Conservation (phyloP, 495 filamentous ascomycete genomes). For the Hypoxylon intermedium region DNA sequence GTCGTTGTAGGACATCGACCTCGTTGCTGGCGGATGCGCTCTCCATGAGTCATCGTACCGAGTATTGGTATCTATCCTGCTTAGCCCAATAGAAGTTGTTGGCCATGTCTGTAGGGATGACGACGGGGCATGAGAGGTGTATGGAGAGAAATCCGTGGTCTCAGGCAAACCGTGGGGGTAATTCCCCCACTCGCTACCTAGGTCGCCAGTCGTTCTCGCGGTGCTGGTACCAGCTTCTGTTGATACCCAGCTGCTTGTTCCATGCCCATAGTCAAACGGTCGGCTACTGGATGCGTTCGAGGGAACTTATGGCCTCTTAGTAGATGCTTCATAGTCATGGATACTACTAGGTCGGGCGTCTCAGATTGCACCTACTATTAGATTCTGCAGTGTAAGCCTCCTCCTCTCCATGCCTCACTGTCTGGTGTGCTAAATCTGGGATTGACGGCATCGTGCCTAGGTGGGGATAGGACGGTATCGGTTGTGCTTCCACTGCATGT, state of each 20-base stretch:
- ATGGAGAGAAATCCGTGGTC: constrained; percentile 50
- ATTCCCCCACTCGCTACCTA: constrained; percentile 48
- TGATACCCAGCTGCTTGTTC: constrained; percentile 53
- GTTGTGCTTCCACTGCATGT: constrained; percentile 52
- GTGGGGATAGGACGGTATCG: constrained; percentile 52
- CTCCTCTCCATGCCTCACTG: constrained; percentile 49
- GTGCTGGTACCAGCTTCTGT: constrained; percentile 47
- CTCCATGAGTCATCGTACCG: constrained; percentile 44
- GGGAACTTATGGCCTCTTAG: constrained; percentile 48
- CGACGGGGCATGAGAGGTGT: constrained; percentile 47
- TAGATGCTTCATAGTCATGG: constrained; percentile 10
- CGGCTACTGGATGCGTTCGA: constrained; percentile 43
- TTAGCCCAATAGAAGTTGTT: constrained; percentile 22
- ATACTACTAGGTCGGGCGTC: not conserved
- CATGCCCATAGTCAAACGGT: constrained; percentile 50
- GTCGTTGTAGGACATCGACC: constrained; percentile 55
- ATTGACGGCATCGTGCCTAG: constrained; percentile 55
- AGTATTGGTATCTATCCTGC: constrained; percentile 19
- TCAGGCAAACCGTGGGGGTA: constrained; percentile 51
- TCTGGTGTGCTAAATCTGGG: constrained; percentile 54
- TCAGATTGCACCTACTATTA: constrained; percentile 48
- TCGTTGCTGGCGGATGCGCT: constrained; percentile 47
- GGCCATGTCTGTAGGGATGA: constrained; percentile 50
- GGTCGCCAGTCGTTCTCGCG: constrained; percentile 44
- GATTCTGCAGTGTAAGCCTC: constrained; percentile 48